Evolutionary conservation across 2,329 filamentous ascomycete genomes (phyloP), one percentile per base, ranked within the genome.

Genomic region (Seiridium unicorne): DNA sequence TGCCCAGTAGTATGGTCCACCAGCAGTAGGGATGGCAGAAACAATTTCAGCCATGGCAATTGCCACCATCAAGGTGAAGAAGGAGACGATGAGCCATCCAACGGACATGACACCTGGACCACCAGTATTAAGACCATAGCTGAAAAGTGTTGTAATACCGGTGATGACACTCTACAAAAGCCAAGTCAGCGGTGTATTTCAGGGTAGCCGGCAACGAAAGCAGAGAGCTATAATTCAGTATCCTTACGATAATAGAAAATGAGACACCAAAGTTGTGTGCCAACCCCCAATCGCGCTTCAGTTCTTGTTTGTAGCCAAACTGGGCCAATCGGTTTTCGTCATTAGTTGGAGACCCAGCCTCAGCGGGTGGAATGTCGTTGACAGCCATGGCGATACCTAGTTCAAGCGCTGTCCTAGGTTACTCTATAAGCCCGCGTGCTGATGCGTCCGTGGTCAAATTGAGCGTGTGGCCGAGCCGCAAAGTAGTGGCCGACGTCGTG

Each of bases 261-360:
- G 83, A 86, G 5, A 86, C 82, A 35, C 84, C 84, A 72, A 87
- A 87, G 66, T 86, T 87, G 66, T 87, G 84, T 56, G 81, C 73
- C 61, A 86, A 65, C 4, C 81, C 79, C 84, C 84, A 87, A 68
- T 85, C 82, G 54, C 84, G 76, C 42, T 79, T 77, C 63, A 87
- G 70, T 65, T 86, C 84, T 62, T 87, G 84, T 68, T 84, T 82
- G 69, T 87, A 88, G 1, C 85, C 85, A 65, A 87, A 78, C 63
- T 83, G 77, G 3, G 81, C 82, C 57, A 86, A 71, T 13, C 78
- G 79, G 58, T 77, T 73, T 66, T 84, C 82, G 69, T 85, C 83
- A n/a, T 62, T 63, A 53, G 66, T 66, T 13, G 70, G 67, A 13
- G 65, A 40, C 36, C 63, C 63, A 18, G 62, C 67, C 61, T 75